phyloP scores from a whole-genome alignment of 208 protist genomes.

The Cochliopodium minus region DNA sequence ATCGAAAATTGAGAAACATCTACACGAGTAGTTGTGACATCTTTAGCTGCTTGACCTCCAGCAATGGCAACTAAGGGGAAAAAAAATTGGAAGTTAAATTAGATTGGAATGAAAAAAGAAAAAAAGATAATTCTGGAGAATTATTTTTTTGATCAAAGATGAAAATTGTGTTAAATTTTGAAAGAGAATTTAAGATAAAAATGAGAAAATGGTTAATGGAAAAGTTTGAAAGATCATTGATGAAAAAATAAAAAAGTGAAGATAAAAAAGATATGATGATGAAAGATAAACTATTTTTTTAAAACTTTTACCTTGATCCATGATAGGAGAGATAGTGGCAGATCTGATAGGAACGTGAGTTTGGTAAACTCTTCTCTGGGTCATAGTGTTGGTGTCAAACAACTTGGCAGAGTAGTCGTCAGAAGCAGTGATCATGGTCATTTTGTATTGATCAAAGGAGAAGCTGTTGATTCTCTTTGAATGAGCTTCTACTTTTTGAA shows the following conservation, averaged over 20 bases:
- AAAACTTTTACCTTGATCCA: too few species aligned
- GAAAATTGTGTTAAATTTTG: too few species aligned
- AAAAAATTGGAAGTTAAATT: too few species aligned
- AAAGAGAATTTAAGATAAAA: too few species aligned
- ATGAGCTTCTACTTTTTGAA: slow-evolving; percentile 35
- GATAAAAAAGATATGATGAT: too few species aligned
- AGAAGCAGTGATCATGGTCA: slow-evolving; percentile 70
- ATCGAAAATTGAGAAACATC: slow-evolving; percentile 75
- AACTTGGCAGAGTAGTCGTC: slow-evolving; percentile 77
- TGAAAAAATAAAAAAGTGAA: too few species aligned
- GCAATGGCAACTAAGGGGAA: slow-evolving; percentile 70
- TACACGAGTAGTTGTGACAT: slow-evolving; percentile 72
- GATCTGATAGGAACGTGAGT: slow-evolving; percentile 84
- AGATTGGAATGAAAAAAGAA: too few species aligned
- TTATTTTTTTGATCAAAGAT: too few species aligned
- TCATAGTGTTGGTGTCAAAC: slow-evolving; percentile 71
- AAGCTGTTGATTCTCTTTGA: slow-evolving; percentile 52
- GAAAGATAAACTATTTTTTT: too few species aligned
- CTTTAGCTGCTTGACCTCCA: slow-evolving; percentile 81
- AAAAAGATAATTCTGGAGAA: too few species aligned
- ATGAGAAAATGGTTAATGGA: too few species aligned
- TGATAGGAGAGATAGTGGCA: slow-evolving; percentile 72
- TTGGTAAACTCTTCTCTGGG: slow-evolving; percentile 76
- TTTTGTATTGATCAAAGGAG: slow-evolving; percentile 60
- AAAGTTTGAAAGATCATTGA: too few species aligned